Conservation (phyloP, 164 flowering plant genomes). For the Magnolia sinica region DNA sequence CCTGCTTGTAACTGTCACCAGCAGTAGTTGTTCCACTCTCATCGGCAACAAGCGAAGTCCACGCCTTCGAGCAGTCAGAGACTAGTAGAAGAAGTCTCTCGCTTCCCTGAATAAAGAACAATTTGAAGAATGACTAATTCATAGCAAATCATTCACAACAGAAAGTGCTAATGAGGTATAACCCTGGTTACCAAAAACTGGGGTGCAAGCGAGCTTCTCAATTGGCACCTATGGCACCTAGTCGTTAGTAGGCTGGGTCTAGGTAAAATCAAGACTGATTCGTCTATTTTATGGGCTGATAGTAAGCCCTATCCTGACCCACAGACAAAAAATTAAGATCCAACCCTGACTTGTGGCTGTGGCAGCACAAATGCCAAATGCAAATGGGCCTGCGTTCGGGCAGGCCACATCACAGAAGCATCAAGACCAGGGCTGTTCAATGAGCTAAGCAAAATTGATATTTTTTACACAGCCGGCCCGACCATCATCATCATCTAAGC, state of each 20-base stretch:
- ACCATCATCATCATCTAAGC: no score
- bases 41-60: constrained; percentile 11
- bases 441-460: not conserved
- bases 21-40: constrained; percentile 8
- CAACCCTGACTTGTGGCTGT: no score
- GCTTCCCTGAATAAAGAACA: constrained; percentile 60
- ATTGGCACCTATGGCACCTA: not conserved
- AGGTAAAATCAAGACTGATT: not conserved
- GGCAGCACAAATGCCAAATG: no score
- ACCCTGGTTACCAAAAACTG: not conserved
- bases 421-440: not conserved
- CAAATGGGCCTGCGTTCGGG: no score
- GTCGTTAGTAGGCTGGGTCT: not conserved
- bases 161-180: not conserved
- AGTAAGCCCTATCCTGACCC: not conserved
- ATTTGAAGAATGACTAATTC: not conserved
- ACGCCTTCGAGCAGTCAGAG: constrained; percentile 38
- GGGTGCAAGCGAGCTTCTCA: not conserved
- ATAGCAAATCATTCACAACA: not conserved
- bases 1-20: constrained; percentile 14
- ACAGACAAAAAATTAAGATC: not conserved
- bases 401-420: not conserved
- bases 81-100: constrained; percentile 72
- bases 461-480: not conserved
- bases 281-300: not conserved